These are phyloP conservation scores for Colletotrichum tropicicola DNA, from an alignment of 2,329 filamentous ascomycete genomes.

Conservation along the genomic window DNA sequence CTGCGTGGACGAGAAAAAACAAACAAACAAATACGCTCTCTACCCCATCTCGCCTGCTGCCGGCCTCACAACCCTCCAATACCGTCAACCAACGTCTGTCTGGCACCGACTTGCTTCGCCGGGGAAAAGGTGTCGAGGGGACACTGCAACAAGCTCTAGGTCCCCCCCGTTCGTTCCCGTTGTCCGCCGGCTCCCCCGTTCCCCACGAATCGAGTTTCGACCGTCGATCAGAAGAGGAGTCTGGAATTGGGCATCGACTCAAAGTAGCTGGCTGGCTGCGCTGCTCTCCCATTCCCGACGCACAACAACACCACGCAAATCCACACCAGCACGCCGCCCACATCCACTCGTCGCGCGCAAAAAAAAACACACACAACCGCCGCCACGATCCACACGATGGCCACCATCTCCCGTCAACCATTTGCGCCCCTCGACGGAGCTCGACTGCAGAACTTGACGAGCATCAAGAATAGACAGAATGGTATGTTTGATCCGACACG, in stretches of 20 bases:
- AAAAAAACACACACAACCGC: neutral
- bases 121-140: neutral
- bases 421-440: constrained; percentile 77
- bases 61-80: too few relatives aligned
- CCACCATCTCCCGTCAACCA: constrained; percentile 71
- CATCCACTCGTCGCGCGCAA: constrained; percentile 18
- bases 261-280: neutral
- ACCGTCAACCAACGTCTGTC: constrained; percentile 17
- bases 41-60: neutral
- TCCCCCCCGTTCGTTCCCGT: constrained; percentile 2
- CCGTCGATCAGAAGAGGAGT: constrained; percentile 19
- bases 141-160: neutral
- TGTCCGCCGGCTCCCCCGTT: too few relatives aligned
- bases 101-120: constrained; percentile 12
- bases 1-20: constrained; percentile 27
- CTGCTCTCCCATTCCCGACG: neutral
- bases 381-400: constrained; percentile 51
- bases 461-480: constrained; percentile 82
- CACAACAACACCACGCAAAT: neutral
- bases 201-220: constrained; percentile 19
- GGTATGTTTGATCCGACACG: constrained; percentile 54
- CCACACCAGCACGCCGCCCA: neutral
- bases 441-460: constrained; percentile 76
- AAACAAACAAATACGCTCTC: constrained; percentile 24
- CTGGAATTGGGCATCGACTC: neutral